phyloP scores from a whole-genome alignment of 2,329 filamentous ascomycete species.

The Aspergillus novofumigatus region DNA sequence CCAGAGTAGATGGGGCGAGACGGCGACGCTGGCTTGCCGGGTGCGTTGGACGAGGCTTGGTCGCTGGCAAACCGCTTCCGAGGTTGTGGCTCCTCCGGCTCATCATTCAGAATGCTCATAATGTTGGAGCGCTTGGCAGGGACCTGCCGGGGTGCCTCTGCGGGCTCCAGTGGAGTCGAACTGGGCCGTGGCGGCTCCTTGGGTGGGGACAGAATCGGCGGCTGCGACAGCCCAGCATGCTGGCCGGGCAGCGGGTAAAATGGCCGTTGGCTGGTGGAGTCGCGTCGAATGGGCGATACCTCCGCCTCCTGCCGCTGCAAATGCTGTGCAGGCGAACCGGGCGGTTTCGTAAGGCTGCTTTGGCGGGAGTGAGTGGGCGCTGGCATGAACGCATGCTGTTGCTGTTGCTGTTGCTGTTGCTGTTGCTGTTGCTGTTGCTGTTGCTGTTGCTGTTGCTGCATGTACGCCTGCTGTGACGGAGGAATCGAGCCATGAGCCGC shows the following conservation, averaged over 20 bases:
- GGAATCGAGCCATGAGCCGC: conserved; percentile 13
- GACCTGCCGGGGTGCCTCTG: conserved; percentile 38
- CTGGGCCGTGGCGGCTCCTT: conserved; percentile 34
- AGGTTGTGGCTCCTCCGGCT: conserved; percentile 44
- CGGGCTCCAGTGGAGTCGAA: conserved; percentile 26
- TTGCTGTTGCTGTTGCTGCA: conserved; percentile 25
- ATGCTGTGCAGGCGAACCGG: conserved; percentile 31
- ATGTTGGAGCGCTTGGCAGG: conserved; percentile 49
- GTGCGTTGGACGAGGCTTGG: conserved; percentile 19
- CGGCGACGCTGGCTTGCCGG: conserved; percentile 15
- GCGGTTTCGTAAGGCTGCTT: conserved; percentile 30
- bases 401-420: conserved; percentile 16
- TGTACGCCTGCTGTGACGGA: conserved; percentile 24
- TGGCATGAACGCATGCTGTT: conserved; percentile 22
- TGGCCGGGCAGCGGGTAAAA: conserved; percentile 29
- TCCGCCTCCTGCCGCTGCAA: conserved; percentile 30
- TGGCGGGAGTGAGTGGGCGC: conserved; percentile 33
- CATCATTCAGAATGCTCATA: conserved; percentile 47
- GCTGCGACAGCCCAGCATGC: conserved; percentile 24
- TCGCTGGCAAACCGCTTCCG: conserved; percentile 45
- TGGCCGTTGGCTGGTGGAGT: conserved; percentile 31
- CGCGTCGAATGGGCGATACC: conserved; percentile 32
- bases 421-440: conserved; percentile 11
- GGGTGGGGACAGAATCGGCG: conserved; percentile 30
- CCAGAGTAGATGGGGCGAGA: conserved; percentile 26